Evolutionary conservation across 2,329 filamentous ascomycete species (phyloP).

Genomic region (Claviceps quebecensis): DNA sequence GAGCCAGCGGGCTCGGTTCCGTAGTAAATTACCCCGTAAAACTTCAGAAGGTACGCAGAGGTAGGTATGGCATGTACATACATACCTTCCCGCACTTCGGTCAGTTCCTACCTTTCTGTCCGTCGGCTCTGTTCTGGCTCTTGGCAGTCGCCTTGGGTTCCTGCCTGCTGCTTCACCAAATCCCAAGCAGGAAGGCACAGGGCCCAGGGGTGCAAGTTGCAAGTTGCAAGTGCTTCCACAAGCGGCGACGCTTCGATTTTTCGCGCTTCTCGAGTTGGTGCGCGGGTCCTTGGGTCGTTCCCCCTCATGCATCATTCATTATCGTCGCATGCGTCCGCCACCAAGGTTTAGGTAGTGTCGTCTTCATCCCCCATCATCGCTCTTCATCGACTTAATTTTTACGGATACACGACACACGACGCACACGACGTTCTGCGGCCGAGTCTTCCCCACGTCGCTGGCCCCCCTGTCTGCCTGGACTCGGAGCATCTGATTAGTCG

Average conservation of each 20-base stretch:
- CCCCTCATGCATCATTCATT: background rate
- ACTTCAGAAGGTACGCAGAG: too few relatives aligned
- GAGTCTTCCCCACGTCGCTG: background rate
- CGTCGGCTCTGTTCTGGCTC: background rate
- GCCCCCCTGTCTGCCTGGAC: background rate
- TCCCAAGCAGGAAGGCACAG: too few relatives aligned
- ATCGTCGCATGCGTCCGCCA: background rate
- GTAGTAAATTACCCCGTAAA: too few relatives aligned
- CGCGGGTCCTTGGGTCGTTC: background rate
- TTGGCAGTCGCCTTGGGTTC: too few relatives aligned
- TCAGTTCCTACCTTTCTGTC: background rate
- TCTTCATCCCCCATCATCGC: background rate
- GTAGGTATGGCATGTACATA: too few relatives aligned
- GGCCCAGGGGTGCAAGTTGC: too few relatives aligned
- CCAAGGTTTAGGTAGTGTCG: background rate
- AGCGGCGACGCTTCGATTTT: too few relatives aligned
- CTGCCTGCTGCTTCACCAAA: too few relatives aligned
- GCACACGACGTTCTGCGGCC: background rate
- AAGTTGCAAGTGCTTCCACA: too few relatives aligned
- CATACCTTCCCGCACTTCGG: background rate
- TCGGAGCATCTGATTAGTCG: background rate
- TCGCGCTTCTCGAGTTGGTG: background rate
- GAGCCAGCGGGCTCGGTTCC: too few relatives aligned
- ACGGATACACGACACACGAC: too few relatives aligned
- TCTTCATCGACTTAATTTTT: background rate